Conservation (phyloP, 257 asterid species). For the Penstemon barbatus region DNA sequence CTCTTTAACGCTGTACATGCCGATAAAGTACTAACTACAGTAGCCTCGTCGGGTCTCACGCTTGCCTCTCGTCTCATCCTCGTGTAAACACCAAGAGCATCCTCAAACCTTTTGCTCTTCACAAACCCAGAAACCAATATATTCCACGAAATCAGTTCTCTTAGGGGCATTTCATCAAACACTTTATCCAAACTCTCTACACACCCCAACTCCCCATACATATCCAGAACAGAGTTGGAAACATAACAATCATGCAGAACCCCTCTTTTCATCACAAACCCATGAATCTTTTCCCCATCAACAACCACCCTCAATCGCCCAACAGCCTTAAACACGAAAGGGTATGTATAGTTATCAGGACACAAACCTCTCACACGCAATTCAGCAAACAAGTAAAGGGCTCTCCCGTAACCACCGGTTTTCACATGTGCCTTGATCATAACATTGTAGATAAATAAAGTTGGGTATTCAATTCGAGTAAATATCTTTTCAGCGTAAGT, state of each 20-base stretch:
- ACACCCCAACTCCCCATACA: constrained; percentile 61
- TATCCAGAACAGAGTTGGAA: constrained; percentile 66
- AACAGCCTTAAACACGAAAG: constrained; percentile 75
- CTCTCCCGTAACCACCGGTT: constrained; percentile 38
- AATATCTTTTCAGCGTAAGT: constrained; percentile 59
- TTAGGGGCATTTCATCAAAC: constrained; percentile 71
- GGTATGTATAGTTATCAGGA: constrained; percentile 82
- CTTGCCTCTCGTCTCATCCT: constrained; percentile 46
- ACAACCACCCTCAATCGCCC: constrained; percentile 47
- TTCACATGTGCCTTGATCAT: constrained; percentile 68
- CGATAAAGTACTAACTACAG: constrained; percentile 74
- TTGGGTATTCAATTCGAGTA: constrained; percentile 44
- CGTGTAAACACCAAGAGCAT: constrained; percentile 59
- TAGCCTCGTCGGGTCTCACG: constrained; percentile 69
- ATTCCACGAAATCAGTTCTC: constrained; percentile 77
- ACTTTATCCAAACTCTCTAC: constrained; percentile 43
- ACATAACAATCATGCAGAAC: constrained; percentile 59
- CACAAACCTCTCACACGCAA: constrained; percentile 54
- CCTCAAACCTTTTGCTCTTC: constrained; percentile 51
- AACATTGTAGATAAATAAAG: constrained; percentile 63
- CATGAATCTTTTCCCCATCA: constrained; percentile 77
- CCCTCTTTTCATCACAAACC: constrained; percentile 70
- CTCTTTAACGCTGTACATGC: constrained; percentile 69
- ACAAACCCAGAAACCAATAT: constrained; percentile 64
- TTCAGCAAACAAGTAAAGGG: constrained; percentile 68